Percentiles rank a stretch among this genome's conserved stretches.
Conservation (phyloP, 768 basidiomycete species). For the Russula griseocarnosa region DNA sequence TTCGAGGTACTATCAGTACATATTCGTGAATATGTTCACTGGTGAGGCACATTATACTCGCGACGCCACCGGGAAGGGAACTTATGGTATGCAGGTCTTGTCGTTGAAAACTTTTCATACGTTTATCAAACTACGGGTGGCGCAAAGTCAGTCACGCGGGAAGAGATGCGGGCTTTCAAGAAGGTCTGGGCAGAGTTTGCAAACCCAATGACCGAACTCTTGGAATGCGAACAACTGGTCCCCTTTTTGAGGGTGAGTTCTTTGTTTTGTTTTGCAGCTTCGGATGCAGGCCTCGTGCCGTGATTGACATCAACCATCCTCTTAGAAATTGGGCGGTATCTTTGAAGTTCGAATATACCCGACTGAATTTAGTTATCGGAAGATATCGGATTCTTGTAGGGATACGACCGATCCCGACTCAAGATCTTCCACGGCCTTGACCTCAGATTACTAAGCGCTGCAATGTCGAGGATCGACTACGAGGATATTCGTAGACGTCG, state of each 20-base stretch:
- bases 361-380: slow-evolving; percentile 54
- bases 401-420: slow-evolving; percentile 38
- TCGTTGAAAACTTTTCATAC: slow-evolving; percentile 94
- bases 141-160: slow-evolving; percentile 77
- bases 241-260: slow-evolving; percentile 75
- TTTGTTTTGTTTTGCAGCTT: neutral
- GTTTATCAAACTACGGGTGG: slow-evolving; percentile 85
- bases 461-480: slow-evolving; percentile 64
- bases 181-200: slow-evolving; percentile 89
- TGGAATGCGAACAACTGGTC: slow-evolving; percentile 65
- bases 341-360: slow-evolving; percentile 90
- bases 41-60: slow-evolving; percentile 41
- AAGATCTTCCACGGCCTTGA: slow-evolving; percentile 54
- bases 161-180: slow-evolving; percentile 93
- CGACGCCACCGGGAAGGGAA: neutral
- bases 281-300: neutral
- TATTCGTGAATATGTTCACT: slow-evolving; percentile 94
- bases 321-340: slow-evolving; percentile 74
- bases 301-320: neutral
- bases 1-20: slow-evolving; percentile 56
- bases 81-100: slow-evolving; percentile 53
- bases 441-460: slow-evolving; percentile 53
- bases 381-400: slow-evolving; percentile 52
- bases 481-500: slow-evolving; percentile 59
- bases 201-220: slow-evolving; percentile 69